phyloP scores from a whole-genome alignment of 2,329 filamentous ascomycete genomes.

The Dendrostoma leiphaemia region DNA sequence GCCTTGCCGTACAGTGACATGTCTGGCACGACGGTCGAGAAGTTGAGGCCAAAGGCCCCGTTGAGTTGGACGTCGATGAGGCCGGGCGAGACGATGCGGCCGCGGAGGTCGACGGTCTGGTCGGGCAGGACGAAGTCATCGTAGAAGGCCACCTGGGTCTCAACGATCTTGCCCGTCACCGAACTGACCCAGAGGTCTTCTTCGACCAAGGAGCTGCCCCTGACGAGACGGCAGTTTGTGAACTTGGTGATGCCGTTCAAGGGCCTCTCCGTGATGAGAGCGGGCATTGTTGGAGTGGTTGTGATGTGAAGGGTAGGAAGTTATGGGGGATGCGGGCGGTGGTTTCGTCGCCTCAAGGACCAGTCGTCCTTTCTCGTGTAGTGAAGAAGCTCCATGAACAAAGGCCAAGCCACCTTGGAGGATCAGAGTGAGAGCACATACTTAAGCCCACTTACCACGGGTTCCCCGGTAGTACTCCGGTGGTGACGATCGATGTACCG shows the following conservation, averaged over 20 bases:
- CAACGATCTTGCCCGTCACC: conserved; percentile 75
- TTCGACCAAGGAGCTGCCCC: conserved; percentile 63
- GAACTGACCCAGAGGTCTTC: conserved; percentile 91
- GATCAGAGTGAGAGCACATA: conserved; percentile 6
- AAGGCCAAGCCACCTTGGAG: neutral
- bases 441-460: conserved; percentile 3
- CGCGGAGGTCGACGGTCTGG: conserved; percentile 72
- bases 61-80: conserved; percentile 92
- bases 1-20: conserved; percentile 67
- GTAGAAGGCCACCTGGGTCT: conserved; percentile 67
- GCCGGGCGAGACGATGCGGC: conserved; percentile 80
- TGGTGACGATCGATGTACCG: neutral
- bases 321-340: neutral
- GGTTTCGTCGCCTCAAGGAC: neutral
- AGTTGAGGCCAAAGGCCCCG: conserved; percentile 90
- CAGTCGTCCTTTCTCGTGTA: conserved; percentile 1
- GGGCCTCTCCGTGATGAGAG: conserved; percentile 38
- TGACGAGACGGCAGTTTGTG: conserved; percentile 80
- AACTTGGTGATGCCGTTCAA: conserved; percentile 73
- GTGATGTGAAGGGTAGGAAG: neutral
- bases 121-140: conserved; percentile 69
- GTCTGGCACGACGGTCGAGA: conserved; percentile 69
- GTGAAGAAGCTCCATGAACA: conserved; percentile 9
- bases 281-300: conserved; percentile 41
- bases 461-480: conserved; percentile 2